Evolutionary conservation across 1,284 basidiomycete genomes (phyloP).

Genomic region (Papiliotrema nemorosa): DNA sequence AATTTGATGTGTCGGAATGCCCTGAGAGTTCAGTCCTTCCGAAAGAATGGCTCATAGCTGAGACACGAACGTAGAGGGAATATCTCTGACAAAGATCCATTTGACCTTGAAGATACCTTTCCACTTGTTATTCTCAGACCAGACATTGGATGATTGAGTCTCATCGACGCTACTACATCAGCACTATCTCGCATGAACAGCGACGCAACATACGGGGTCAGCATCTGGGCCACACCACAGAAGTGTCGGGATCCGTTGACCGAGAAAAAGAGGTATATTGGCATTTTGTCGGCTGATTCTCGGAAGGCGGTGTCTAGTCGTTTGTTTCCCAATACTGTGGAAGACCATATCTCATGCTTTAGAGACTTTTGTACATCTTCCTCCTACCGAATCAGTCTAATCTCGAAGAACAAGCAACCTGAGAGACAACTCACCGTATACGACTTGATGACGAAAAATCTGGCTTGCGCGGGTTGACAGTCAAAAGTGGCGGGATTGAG

Average conservation of each 20-base stretch:
- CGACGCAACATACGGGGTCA: slow-evolving; percentile 60
- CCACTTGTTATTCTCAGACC: slow-evolving; percentile 93
- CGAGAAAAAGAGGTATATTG: slow-evolving; percentile 94
- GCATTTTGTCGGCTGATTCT: slow-evolving; percentile 75
- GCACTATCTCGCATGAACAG: not conserved
- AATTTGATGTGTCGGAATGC: slow-evolving; percentile 41
- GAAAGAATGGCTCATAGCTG: not conserved
- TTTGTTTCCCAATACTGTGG: slow-evolving; percentile 92
- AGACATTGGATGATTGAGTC: slow-evolving; percentile 63
- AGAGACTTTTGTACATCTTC: slow-evolving; percentile 96
- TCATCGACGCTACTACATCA: slow-evolving; percentile 49
- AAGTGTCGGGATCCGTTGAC: slow-evolving; percentile 96
- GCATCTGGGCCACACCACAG: slow-evolving; percentile 95
- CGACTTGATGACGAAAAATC: slow-evolving; percentile 95
- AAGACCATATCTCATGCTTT: slow-evolving; percentile 96
- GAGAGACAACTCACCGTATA: slow-evolving; percentile 59
- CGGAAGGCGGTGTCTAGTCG: slow-evolving; percentile 91
- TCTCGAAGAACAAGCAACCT: not conserved
- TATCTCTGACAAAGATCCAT: slow-evolving; percentile 93
- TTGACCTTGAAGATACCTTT: slow-evolving; percentile 93
- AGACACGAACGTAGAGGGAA: slow-evolving; percentile 77
- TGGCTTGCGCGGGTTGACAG: slow-evolving; percentile 69
- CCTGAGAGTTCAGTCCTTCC: slow-evolving; percentile 5
- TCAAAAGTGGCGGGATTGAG: slow-evolving; percentile 88
- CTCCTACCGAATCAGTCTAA: slow-evolving; percentile 51